Conservation (phyloP, 2,329 filamentous ascomycete genomes). For the Pseudogymnoascus sp. region DNA sequence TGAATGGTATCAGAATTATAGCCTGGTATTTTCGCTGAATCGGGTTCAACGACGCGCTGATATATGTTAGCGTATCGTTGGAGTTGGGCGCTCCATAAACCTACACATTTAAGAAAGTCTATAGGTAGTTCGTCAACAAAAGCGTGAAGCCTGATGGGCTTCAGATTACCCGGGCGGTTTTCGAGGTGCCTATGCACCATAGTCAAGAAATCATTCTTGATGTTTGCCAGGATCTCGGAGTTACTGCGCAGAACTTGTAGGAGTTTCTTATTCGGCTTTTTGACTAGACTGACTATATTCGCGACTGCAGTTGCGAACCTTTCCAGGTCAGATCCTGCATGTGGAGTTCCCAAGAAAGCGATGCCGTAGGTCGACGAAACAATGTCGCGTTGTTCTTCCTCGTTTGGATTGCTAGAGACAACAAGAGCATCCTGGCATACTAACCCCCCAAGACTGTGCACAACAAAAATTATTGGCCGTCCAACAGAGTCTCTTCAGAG, state of each 20-base stretch:
- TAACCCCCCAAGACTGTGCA: slow-evolving; percentile 33
- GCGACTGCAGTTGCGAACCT: slow-evolving; percentile 27
- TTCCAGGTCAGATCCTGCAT: slow-evolving; percentile 28
- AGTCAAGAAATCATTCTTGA: slow-evolving; percentile 22
- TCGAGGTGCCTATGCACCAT: slow-evolving; percentile 18
- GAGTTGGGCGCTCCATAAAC: not conserved
- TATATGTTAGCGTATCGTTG: not conserved
- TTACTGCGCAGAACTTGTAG: slow-evolving; percentile 24
- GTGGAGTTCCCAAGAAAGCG: slow-evolving; percentile 33
- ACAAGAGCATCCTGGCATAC: slow-evolving; percentile 32
- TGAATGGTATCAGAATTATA: slow-evolving; percentile 25
- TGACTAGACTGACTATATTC: slow-evolving; percentile 25
- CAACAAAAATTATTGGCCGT: slow-evolving; percentile 29
- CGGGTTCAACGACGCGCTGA: slow-evolving; percentile 22
- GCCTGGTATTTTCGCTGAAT: slow-evolving; percentile 27
- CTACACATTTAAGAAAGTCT: slow-evolving; percentile 16
- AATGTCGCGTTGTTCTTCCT: slow-evolving; percentile 25
- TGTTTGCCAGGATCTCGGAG: slow-evolving; percentile 21
- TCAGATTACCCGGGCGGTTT: slow-evolving; percentile 11
- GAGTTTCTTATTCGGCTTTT: slow-evolving; percentile 26
- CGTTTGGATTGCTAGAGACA: slow-evolving; percentile 26
- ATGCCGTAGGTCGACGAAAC: slow-evolving; percentile 25
- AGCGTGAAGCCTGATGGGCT: slow-evolving; percentile 24
- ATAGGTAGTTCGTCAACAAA: slow-evolving; percentile 31
- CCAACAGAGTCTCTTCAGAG: not conserved